Evolutionary conservation across 2,329 filamentous ascomycete genomes (phyloP).

Genomic region (Cytospora paraplurivora): DNA sequence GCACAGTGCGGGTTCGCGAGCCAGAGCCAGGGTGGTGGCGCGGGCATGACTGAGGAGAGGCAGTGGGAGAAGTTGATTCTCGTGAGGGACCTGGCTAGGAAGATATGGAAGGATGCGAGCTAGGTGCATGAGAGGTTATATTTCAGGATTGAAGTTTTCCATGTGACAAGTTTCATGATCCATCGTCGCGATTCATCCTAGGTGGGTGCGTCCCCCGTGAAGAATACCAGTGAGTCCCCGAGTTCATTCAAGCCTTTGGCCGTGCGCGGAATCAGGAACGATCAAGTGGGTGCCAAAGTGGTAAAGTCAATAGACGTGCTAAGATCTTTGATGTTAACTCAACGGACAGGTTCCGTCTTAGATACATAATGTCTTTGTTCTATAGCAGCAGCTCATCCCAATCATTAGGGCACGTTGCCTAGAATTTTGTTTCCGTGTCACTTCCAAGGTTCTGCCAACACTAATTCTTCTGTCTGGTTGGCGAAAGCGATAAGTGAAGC

Average conservation of each 20-base stretch:
- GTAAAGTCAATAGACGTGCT: too few species aligned
- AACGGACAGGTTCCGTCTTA: background rate
- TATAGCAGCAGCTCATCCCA: background rate
- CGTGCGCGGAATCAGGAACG: too few species aligned
- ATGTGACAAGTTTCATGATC: too few species aligned
- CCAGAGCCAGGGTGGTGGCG: constrained; percentile 26
- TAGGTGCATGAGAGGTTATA: background rate
- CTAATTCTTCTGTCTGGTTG: background rate
- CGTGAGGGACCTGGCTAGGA: constrained; percentile 12
- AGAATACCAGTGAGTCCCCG: too few species aligned
- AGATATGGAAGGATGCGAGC: constrained; percentile 7
- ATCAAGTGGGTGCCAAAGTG: too few species aligned
- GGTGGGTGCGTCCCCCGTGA: too few species aligned
- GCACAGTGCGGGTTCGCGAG: constrained; percentile 55
- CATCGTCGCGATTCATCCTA: too few species aligned
- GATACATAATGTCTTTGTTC: background rate
- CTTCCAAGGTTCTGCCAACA: background rate
- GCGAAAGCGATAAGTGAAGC: background rate
- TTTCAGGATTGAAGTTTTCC: too few species aligned
- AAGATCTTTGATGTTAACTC: background rate
- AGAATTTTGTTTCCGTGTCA: constrained; percentile 4
- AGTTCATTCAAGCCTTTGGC: too few species aligned
- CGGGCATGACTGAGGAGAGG: constrained; percentile 7
- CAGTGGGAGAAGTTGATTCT: constrained; percentile 18
- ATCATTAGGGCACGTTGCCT: background rate